Conservation (phyloP, 1,139 yeast species). For the Debaryomycetaceae sp. region DNA sequence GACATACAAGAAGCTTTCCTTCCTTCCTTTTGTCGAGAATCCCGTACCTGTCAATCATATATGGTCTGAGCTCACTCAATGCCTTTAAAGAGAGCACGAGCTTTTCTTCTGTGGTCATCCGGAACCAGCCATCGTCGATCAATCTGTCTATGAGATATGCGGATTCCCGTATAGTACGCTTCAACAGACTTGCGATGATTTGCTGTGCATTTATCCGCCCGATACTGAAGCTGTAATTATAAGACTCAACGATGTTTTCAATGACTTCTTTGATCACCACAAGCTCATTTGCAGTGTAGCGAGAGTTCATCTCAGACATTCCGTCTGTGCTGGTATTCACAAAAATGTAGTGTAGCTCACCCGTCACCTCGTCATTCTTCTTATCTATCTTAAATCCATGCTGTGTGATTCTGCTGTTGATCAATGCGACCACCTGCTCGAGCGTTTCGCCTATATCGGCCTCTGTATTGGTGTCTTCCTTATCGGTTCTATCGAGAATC, state of each 20-base stretch:
- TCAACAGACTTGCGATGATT: conserved; percentile 17
- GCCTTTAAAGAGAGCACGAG: conserved; percentile 39
- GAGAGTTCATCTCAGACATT: conserved; percentile 38
- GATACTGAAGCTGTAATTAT: conserved; percentile 22
- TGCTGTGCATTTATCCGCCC: conserved; percentile 29
- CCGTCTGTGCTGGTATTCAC: conserved; percentile 42
- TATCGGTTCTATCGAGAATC: conserved; percentile 6
- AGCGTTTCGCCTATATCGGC: background rate
- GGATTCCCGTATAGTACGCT: conserved; percentile 29
- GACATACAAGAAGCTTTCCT: conserved; percentile 46
- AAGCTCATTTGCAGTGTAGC: conserved; percentile 45
- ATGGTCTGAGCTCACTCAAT: conserved; percentile 46
- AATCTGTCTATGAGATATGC: conserved; percentile 34
- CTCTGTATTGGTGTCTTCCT: background rate
- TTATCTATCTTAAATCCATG: conserved; percentile 47
- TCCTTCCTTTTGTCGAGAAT: conserved; percentile 20
- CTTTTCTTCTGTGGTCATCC: conserved; percentile 21
- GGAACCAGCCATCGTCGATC: conserved; percentile 55
- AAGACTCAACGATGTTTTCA: conserved; percentile 39
- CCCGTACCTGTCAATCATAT: conserved; percentile 44
- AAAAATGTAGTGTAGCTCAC: conserved; percentile 34
- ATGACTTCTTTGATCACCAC: conserved; percentile 47
- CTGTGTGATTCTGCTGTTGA: conserved; percentile 35
- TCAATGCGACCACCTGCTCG: conserved; percentile 27
- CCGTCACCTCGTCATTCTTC: conserved; percentile 33